These are phyloP conservation scores for Fusarium sp. DNA, from an alignment of 2,329 filamentous ascomycete genomes.

Conservation along the genomic window DNA sequence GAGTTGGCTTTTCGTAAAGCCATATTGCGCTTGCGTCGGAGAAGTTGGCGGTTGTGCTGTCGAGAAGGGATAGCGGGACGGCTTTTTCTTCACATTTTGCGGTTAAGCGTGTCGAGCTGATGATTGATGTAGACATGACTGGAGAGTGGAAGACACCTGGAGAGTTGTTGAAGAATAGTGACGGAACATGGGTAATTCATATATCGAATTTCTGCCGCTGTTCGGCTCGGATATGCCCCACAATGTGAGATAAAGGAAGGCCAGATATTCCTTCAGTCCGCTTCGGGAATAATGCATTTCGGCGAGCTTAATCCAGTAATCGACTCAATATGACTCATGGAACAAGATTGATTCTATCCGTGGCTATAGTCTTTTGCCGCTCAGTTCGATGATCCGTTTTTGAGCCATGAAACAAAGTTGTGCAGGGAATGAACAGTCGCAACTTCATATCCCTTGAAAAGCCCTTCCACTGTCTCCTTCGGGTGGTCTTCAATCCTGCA, in stretches of 20 bases:
- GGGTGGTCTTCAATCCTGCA: slow-evolving; percentile 16
- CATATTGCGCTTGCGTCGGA: slow-evolving; percentile 40
- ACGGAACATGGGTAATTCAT: too few relatives aligned
- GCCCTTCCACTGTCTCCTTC: neutral
- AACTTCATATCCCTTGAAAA: slow-evolving; percentile 7
- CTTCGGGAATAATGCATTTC: slow-evolving; percentile 5
- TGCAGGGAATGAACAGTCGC: slow-evolving; percentile 24
- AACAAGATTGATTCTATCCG: neutral
- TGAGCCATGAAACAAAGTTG: slow-evolving; percentile 25
- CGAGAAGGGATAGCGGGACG: slow-evolving; percentile 37
- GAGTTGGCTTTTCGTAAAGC: slow-evolving; percentile 30
- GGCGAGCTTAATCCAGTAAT: slow-evolving; percentile 2
- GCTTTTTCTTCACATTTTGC: slow-evolving; percentile 3
- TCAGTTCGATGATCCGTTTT: neutral
- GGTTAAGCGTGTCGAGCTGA: slow-evolving; percentile 3
- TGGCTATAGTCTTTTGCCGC: too few relatives aligned
- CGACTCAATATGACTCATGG: neutral
- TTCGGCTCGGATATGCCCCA: neutral
- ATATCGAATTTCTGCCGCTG: too few relatives aligned
- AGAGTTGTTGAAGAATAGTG: too few relatives aligned
- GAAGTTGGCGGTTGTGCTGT: slow-evolving; percentile 42
- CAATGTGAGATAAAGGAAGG: neutral
- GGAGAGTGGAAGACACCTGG: too few relatives aligned
- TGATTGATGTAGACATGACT: neutral
- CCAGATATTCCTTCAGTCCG: neutral